Base-by-base conservation (phyloP, 1,284 basidiomycete species). In the Cryptococcus deneoformans region DNA sequence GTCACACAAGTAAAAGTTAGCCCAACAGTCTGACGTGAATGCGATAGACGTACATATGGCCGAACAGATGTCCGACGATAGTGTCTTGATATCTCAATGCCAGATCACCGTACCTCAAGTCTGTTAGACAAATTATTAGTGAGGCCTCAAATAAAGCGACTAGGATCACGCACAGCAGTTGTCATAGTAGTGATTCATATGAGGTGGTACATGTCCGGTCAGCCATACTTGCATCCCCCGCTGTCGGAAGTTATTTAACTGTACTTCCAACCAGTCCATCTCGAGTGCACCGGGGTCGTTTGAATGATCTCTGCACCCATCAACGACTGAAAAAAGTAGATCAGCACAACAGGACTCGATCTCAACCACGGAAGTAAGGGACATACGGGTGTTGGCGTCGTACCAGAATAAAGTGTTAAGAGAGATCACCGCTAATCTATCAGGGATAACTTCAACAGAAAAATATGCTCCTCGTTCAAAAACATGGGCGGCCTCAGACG, bases 391-490 rank as follows among this genome's bases (percentile, higher is more conserved):
- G 79, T 96, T 96, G 38, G 87, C 87, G 70, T 91, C 87, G 76
- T 89, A 96, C 79, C 91, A 94, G 77, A 92, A 96, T 77, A 96
- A 83, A 1, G 92, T 94, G 77, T 95, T 96, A 59, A 96, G 79
- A 64, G 87, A 88, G 71, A 96, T 86, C 47, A 88, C 90, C 7
- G 90, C 89, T 16, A 95, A 71, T 53, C 83, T 72, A 66, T 86
- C 82, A 1, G 88, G 87, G 34, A 95, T 84, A 38, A 95, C 87
- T 70, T 96, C 92, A 40, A 84, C 82, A 3, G 88, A 84, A 70
- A 83, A 96, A 79, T 95, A 95, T 36, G 87, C 91, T 8, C 92
- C 89, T 44, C 87, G 82, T 68, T 88, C 86, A 72, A 92, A 91
- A 36, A 89, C 86, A 74, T 92, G 88, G 54, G 85, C 84, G 57